Percentiles rank a stretch among this genome's conserved stretches.
phyloP scores from a whole-genome alignment of 2,329 filamentous ascomycete genomes.

The Alternaria gansuensis region DNA sequence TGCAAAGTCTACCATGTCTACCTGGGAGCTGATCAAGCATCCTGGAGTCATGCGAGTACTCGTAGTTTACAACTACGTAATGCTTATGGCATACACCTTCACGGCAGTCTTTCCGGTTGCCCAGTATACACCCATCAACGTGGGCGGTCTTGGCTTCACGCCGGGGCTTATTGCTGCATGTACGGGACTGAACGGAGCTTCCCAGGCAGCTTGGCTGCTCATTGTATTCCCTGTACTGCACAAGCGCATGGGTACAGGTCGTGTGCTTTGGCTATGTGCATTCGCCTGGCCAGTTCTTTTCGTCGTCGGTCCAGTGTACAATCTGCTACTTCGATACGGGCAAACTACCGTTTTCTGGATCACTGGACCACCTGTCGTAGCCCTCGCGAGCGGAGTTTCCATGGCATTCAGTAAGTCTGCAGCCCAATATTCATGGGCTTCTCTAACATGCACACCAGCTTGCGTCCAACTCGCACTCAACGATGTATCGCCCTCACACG shows the following conservation, averaged over 20 bases:
- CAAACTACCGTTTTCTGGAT: conserved; percentile 66
- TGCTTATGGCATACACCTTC: conserved; percentile 74
- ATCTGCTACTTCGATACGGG: conserved; percentile 63
- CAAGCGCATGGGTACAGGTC: conserved; percentile 70
- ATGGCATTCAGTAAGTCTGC: conserved; percentile 58
- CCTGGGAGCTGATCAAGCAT: conserved; percentile 64
- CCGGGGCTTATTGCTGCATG: conserved; percentile 71
- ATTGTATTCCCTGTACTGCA: conserved; percentile 75
- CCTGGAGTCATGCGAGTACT: conserved; percentile 74
- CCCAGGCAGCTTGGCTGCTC: conserved; percentile 76
- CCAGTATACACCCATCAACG: conserved; percentile 68
- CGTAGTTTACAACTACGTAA: conserved; percentile 70
- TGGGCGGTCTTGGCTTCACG: conserved; percentile 73
- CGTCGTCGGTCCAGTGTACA: conserved; percentile 61
- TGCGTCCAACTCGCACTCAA: conserved; percentile 77
- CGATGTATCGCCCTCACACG: conserved; percentile 72
- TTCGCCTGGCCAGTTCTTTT: conserved; percentile 72
- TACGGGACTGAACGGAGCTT: conserved; percentile 69
- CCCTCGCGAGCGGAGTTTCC: conserved; percentile 12
- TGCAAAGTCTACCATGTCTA: conserved; percentile 54
- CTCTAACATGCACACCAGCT: conserved; percentile 47
- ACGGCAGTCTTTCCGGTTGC: conserved; percentile 75
- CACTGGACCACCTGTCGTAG: conserved; percentile 41
- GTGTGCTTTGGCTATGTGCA: conserved; percentile 68
- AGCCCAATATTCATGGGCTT: background rate